Evolutionary conservation across 495 filamentous ascomycete species (phyloP), one percentile per base, ranked within the genome.

Genomic region (Cryomyces minteri): DNA sequence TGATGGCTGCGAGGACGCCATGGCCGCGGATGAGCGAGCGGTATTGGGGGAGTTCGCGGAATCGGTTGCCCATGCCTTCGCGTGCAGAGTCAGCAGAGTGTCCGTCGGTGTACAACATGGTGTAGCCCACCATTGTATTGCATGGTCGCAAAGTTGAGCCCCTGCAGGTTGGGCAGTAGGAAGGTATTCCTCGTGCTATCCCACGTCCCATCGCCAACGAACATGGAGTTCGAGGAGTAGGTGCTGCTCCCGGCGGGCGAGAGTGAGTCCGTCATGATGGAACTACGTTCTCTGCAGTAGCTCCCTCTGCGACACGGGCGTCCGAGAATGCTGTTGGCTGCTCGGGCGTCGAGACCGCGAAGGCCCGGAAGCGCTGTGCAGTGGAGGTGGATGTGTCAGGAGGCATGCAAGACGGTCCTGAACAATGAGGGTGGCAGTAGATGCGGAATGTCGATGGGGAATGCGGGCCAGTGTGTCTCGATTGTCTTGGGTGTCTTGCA

Each of bases 131-230:
- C 87, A 76, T 94, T 94, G 63, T 92, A 93, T 62, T 72, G 76
- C 80, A 86, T 94, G n/a, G 86, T 94, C 44, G 80, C 84, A 62
- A 88, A 86, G 61, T 94, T 93, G 11, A 92, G 58, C 2, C 86
- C 87, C 58, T 82, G 70, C 34, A 94, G 62, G 63, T 90, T 90
- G 28, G 87, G 87, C 40, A 94, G 63, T 41, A 94, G 69, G 62
- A 94, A 94, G 6, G 79, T 82, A 62, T 94, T 87, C 60, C 80
- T 75, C 48, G 71, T 65, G 28, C 73, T 72, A 54, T 94, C 84
- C 87, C 87, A 94, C 31, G 87, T 94, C 31, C 87, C 87, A 66
- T 94, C 87, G 48, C 87, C 87, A 12, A 94, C 87, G 51, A 71
- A 74, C 62, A 93, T 67, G 38, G 82, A 88, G 60, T 84, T 72